Evolutionary conservation across 352 stramenopile species (phyloP), one percentile per base, ranked within the genome.

Genomic region (Thraustotheca clavata): DNA sequence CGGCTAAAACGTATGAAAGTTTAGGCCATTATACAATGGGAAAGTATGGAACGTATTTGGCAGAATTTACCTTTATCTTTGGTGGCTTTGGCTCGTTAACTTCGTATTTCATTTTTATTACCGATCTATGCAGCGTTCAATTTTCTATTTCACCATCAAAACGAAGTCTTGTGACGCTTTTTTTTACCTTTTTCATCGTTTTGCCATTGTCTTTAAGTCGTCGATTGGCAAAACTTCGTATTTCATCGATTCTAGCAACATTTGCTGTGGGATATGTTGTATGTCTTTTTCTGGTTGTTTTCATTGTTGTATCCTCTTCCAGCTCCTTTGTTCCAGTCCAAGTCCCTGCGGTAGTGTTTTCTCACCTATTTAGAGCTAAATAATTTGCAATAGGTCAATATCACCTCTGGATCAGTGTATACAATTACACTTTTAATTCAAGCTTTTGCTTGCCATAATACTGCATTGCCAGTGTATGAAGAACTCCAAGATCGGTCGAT

Each of bases 1-100:
- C 76, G 59, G 77, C 81, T 48, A 83, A 82, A 48, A 90, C 81
- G 54, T 90, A 90, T 69, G 80, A 90, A 59, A 84, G 73, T 60
- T 62, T 90, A 7, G 80, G 80, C 0, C 80, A 90, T 60, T 86
- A 78, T 52, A 90, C 80, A 0, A 83, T 90, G 78, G 80, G 79
- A 32, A 70, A 67, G 1, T 71, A 78, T 20, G 79, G 80, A 49
- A 86, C 79, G 47, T 65, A 69, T 33, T 60, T 90, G 32, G 80
- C 80, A 29, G 79, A 90, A 69, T 90, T 90, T 55, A 90, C 80
- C 14, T 90, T 90, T 70, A 90, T 90, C 59, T 88, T 90, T 49
- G 80, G 80, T n/a, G 80, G 80, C 20, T 91, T 91, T 26, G 81
- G 81, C 27, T 89, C 81, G 31, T 75, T 91, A 27, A 79, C 88